Evolutionary conservation across 225 moss, liverwort and hornwort species (phyloP).

Genomic region (Sphagnum tenellum): DNA sequence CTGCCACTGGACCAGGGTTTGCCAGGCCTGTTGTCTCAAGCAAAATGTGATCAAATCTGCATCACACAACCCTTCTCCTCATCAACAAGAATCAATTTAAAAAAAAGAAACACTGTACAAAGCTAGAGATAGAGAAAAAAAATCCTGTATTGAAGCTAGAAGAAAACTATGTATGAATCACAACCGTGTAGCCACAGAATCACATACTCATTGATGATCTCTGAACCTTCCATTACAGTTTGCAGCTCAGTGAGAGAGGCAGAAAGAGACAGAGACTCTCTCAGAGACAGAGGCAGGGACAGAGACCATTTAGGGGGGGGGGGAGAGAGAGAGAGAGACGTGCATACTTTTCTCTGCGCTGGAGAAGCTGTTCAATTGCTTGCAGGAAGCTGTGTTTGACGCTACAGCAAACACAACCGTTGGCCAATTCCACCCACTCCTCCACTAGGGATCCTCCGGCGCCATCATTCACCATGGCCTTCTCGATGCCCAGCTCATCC

Average conservation of each 20-base stretch:
- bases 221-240: neutral
- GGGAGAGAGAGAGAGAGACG: neutral
- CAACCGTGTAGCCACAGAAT: no score
- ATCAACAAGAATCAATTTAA: no score
- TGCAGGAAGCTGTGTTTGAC: slow-evolving; percentile 86
- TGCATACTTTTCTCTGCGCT: slow-evolving; percentile 58
- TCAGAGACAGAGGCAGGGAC: neutral
- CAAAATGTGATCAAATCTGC: slow-evolving; percentile 74
- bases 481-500: slow-evolving; percentile 79
- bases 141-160: no score
- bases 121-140: no score
- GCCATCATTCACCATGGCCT: slow-evolving; percentile 84
- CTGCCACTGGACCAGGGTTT: slow-evolving; percentile 77
- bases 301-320: neutral
- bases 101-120: no score
- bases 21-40: slow-evolving; percentile 81
- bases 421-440: slow-evolving; percentile 81
- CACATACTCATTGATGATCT: neutral
- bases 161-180: no score
- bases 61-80: neutral
- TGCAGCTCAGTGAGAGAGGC: neutral
- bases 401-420: slow-evolving; percentile 78
- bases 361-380: slow-evolving; percentile 73
- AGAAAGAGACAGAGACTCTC: neutral
- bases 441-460: slow-evolving; percentile 57